Evolutionary conservation across 2,329 filamentous ascomycete species (phyloP).

Genomic region (Oidium heveae): DNA sequence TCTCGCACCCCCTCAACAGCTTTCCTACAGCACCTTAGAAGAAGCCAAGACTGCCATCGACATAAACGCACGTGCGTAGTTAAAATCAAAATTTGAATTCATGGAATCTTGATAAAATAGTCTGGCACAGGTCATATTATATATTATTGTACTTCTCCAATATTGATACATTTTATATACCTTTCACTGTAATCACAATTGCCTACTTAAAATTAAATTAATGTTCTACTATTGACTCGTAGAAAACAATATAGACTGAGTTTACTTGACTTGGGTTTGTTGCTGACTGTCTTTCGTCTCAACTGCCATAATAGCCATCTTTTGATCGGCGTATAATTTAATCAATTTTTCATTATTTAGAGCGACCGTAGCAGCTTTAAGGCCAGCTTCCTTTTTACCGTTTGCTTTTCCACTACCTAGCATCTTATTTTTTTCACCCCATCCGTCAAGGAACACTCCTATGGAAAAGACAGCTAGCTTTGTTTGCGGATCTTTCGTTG

Average conservation of each 20-base stretch:
- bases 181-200: neutral
- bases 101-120: too few species aligned
- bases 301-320: slow-evolving; percentile 5
- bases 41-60: too few species aligned
- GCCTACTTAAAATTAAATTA: neutral
- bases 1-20: too few species aligned
- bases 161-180: neutral
- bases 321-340: slow-evolving; percentile 21
- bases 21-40: too few species aligned
- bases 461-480: slow-evolving; percentile 34
- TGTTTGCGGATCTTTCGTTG: slow-evolving; percentile 26
- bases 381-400: slow-evolving; percentile 43
- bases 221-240: neutral
- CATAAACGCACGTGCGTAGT: too few species aligned
- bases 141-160: too few species aligned
- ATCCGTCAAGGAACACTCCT: slow-evolving; percentile 39
- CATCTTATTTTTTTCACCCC: slow-evolving; percentile 35
- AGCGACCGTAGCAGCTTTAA: slow-evolving; percentile 37
- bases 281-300: neutral
- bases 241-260: too few species aligned
- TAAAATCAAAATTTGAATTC: too few species aligned
- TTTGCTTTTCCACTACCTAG: slow-evolving; percentile 38
- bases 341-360: slow-evolving; percentile 38
- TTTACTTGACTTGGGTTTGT: neutral
- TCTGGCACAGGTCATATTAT: too few species aligned